Evolutionary conservation across 1,139 yeast genomes (phyloP).

Genomic region (Blastobotrys malaysiensis): DNA sequence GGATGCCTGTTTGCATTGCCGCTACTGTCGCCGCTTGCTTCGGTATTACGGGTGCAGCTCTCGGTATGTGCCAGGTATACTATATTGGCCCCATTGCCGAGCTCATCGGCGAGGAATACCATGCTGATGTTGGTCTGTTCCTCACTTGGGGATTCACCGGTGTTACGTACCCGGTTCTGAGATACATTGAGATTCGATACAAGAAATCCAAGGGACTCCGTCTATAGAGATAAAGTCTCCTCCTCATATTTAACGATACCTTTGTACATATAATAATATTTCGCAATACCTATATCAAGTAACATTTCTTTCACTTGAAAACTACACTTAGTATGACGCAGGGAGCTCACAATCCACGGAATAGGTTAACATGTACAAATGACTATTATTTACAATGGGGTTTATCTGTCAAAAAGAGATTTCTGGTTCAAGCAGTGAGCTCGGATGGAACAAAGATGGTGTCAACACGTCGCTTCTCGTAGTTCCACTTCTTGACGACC

Average conservation of each 20-base stretch:
- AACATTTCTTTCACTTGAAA: neutral
- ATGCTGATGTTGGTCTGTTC: constrained; percentile 83
- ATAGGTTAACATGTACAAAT: neutral
- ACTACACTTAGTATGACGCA: too few relatives aligned
- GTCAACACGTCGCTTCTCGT: constrained; percentile 36
- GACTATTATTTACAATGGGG: constrained; percentile 2
- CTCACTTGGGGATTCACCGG: constrained; percentile 69
- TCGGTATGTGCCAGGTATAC: constrained; percentile 80
- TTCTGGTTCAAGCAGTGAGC: neutral
- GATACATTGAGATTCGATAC: constrained; percentile 48
- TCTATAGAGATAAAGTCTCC: neutral
- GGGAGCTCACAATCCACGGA: neutral
- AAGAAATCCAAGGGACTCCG: constrained; percentile 1
- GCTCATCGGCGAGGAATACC: constrained; percentile 46
- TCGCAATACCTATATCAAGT: neutral
- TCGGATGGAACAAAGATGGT: constrained; percentile 11
- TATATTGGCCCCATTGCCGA: constrained; percentile 69
- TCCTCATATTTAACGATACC: neutral
- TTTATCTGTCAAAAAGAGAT: neutral
- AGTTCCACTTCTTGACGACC: constrained; percentile 46
- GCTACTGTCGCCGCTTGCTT: constrained; percentile 53
- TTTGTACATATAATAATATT: neutral
- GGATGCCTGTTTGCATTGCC: constrained; percentile 59
- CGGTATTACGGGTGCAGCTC: constrained; percentile 70
- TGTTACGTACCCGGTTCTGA: constrained; percentile 52